Base-by-base conservation (phyloP, 768 basidiomycete genomes). In the Boletus tylopilopsis region DNA sequence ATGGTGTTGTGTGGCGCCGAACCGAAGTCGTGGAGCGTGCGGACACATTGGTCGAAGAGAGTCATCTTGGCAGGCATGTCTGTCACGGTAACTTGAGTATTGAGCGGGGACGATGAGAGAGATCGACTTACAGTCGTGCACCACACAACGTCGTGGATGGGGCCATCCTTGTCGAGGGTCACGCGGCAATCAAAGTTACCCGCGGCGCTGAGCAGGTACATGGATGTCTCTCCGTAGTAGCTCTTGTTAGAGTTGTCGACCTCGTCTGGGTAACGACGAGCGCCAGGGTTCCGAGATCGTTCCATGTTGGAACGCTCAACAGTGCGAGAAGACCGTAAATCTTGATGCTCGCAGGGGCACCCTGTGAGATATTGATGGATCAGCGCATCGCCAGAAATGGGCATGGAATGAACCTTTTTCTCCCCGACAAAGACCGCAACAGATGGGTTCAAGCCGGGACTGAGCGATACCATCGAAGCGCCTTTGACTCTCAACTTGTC, bases 211-310 rank as follows among this genome's bases (percentile, higher is more conserved):
- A 98, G 80, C 13, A 97, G 78, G 71, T 95, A 97, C 62, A 99
- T 73, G 45, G 91, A 90, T 3, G 94, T 96, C 74, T 98, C 95
- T 46, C 96, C 96, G 58, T 98, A 99, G 68, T 99, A 99, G 61
- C 87, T 94, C 79, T 90, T 96, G 69, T 95, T 95, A 39, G 90
- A 87, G 65, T 90, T 91, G 64, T 99, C 95, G 45, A 97, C 94
- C 61, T 99, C 96, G 94, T 95, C 63, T 94, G 92, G 0, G 95
- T 94, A 32, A 97, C 71, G 51, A 97, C 78, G 47, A 99, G 74
- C 2, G 94, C 87, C 62, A 91, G 90, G 0, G 94, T 95, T 18
- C 95, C 96, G 16, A 94, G 80, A 8, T 81, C 82, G 63, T 97
- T 98, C 95, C 95, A 99, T 0, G 86, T 86, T 0, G 93, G 92